Conservation (phyloP, 2,329 filamentous ascomycete genomes). For the Cercospora sp. region DNA sequence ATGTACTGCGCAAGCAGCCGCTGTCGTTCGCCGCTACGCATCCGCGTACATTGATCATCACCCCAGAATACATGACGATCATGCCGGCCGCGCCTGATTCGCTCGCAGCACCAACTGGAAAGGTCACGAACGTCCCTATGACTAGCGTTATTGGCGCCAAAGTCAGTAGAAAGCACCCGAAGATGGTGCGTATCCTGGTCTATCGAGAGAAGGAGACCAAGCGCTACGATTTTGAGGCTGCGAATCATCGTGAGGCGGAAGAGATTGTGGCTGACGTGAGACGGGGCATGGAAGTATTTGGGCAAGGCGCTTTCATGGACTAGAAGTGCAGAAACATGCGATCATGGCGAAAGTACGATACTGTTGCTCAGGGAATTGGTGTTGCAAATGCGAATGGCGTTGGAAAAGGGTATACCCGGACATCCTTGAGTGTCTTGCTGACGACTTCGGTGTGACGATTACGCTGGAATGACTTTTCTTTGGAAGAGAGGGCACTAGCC, state of each 20-base stretch:
- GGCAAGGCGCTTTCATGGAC: conserved; percentile 14
- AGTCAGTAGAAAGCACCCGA: conserved; percentile 75
- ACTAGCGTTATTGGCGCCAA: conserved; percentile 80
- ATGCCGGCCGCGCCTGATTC: conserved; percentile 58
- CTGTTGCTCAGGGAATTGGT: background rate
- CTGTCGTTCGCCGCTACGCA: conserved; percentile 77
- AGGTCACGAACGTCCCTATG: conserved; percentile 78
- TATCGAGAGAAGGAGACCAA: conserved; percentile 74
- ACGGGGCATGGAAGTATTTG: conserved; percentile 32
- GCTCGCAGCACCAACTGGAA: conserved; percentile 52
- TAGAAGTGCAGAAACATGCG: conserved; percentile 9
- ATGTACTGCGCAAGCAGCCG: conserved; percentile 77
- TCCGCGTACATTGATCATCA: conserved; percentile 74
- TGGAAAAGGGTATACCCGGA: conserved; percentile 8
- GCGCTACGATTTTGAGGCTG: conserved; percentile 82
- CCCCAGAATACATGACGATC: conserved; percentile 84
- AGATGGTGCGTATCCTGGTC: conserved; percentile 76
- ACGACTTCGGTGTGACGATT: background rate
- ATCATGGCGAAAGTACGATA: background rate
- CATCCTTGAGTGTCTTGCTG: background rate
- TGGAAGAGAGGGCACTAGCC: background rate
- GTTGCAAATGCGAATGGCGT: background rate
- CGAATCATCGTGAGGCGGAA: conserved; percentile 68
- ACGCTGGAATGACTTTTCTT: background rate
- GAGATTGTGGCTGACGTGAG: conserved; percentile 79